Percentiles rank a stretch among this genome's conserved stretches.
These are phyloP conservation scores for Sporothrix sp. DNA, from an alignment of 2,329 filamentous ascomycete genomes.

Conservation along the genomic window DNA sequence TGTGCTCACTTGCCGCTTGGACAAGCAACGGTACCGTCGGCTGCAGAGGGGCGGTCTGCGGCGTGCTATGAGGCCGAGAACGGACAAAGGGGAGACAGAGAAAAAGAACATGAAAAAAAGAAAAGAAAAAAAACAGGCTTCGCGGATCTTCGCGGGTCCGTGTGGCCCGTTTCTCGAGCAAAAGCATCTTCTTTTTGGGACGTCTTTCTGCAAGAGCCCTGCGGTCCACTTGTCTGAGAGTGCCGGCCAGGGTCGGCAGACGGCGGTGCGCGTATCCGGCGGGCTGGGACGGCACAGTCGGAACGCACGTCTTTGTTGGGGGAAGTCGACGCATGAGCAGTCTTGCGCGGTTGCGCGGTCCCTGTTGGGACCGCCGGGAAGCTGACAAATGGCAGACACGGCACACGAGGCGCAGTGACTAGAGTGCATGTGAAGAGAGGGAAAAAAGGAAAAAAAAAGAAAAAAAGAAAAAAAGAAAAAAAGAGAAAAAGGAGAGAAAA, in stretches of 20 bases:
- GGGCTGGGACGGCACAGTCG: not conserved
- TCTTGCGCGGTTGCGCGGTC: no score
- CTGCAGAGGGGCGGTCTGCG: no score
- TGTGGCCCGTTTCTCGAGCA: constrained; percentile 3
- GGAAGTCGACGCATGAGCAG: no score
- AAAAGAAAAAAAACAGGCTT: not conserved
- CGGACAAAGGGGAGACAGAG: not conserved
- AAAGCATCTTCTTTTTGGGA: constrained; percentile 6
- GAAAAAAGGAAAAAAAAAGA: not conserved
- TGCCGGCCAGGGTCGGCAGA: no score
- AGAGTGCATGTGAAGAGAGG: not conserved
- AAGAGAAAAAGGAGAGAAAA: not conserved
- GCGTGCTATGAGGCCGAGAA: not conserved
- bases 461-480: not conserved
- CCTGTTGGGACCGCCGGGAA: not conserved
- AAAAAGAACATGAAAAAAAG: not conserved
- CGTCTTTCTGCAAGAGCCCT: no score
- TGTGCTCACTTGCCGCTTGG: no score
- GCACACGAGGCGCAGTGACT: no score
- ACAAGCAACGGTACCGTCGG: no score
- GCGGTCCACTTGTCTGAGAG: no score
- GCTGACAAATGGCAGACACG: not conserved
- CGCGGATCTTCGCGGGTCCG: constrained; percentile 4
- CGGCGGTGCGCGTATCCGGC: not conserved
- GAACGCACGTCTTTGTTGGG: no score